phyloP scores from a whole-genome alignment of 257 asterid species.

The Eustoma russellianum region DNA sequence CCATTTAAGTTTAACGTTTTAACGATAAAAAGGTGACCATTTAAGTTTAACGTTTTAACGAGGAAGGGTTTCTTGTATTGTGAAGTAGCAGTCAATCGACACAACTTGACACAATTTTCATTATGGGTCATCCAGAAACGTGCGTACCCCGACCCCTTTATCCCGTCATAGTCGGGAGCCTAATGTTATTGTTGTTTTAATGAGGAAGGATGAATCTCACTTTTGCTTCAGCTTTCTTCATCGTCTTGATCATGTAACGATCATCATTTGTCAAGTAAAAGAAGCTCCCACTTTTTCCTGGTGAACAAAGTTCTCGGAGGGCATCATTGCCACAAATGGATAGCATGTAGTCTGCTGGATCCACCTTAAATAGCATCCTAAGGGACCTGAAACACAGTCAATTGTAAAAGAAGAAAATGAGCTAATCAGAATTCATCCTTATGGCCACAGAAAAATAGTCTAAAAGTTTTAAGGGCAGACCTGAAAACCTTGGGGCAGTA shows the following conservation, averaged over 20 bases:
- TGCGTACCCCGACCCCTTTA: too few relatives aligned
- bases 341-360: slow-evolving; percentile 92
- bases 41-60: neutral
- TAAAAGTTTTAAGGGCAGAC: slow-evolving; percentile 19
- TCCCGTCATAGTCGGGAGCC: too few relatives aligned
- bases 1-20: neutral
- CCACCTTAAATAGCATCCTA: slow-evolving; percentile 86
- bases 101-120: too few relatives aligned
- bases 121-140: too few relatives aligned
- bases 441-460: too few relatives aligned
- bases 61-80: too few relatives aligned
- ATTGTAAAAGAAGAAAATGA: neutral
- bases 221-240: slow-evolving; percentile 95
- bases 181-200: too few relatives aligned
- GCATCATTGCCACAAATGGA: slow-evolving; percentile 94
- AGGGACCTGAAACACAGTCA: slow-evolving; percentile 41
- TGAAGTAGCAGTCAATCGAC: too few relatives aligned
- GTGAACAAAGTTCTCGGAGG: slow-evolving; percentile 79
- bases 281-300: slow-evolving; percentile 95
- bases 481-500: slow-evolving; percentile 96
- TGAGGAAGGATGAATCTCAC: slow-evolving; percentile 25
- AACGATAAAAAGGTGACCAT: neutral
- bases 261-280: slow-evolving; percentile 88
- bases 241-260: slow-evolving; percentile 92
- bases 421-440: too few relatives aligned